phyloP scores from a whole-genome alignment of 257 asterid genomes.

The Capsicum chinense region DNA sequence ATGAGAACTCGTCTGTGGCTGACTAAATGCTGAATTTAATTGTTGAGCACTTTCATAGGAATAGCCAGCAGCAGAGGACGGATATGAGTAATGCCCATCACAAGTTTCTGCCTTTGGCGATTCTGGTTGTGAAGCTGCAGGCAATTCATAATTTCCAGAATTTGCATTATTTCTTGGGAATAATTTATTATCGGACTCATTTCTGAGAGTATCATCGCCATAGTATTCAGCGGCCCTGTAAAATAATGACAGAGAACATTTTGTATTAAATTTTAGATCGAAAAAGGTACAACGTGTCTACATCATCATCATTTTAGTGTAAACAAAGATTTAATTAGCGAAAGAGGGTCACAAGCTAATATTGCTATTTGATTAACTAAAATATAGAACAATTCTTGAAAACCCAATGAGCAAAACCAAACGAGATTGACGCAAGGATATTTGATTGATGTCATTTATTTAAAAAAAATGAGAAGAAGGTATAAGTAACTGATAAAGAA shows the following conservation, averaged over 20 bases:
- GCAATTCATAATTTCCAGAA: constrained; percentile 56
- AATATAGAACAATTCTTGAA: neutral
- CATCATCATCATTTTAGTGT: neutral
- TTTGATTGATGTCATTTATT: neutral
- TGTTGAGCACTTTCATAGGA: constrained; percentile 58
- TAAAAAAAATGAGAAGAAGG: constrained; percentile 3
- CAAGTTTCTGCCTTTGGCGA: constrained; percentile 61
- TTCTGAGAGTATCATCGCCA: constrained; percentile 60
- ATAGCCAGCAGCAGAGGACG: constrained; percentile 62
- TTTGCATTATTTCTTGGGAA: constrained; percentile 51
- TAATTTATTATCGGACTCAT: constrained; percentile 62
- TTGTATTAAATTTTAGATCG: neutral
- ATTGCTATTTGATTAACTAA: neutral
- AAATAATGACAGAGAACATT: constrained; percentile 15
- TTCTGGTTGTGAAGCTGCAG: constrained; percentile 69
- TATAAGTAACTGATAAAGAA: neutral
- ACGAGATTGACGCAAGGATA: neutral
- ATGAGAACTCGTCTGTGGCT: constrained; percentile 59
- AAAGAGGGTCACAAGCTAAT: neutral
- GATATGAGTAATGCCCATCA: constrained; percentile 63
- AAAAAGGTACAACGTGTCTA: neutral
- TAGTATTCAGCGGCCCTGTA: constrained; percentile 68
- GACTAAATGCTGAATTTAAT: constrained; percentile 53
- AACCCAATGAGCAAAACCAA: neutral
- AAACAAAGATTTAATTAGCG: constrained; percentile 10